Evolutionary conservation across 495 filamentous ascomycete species (phyloP), one percentile per base, ranked within the genome.

Genomic region (Penicillium canescens): DNA sequence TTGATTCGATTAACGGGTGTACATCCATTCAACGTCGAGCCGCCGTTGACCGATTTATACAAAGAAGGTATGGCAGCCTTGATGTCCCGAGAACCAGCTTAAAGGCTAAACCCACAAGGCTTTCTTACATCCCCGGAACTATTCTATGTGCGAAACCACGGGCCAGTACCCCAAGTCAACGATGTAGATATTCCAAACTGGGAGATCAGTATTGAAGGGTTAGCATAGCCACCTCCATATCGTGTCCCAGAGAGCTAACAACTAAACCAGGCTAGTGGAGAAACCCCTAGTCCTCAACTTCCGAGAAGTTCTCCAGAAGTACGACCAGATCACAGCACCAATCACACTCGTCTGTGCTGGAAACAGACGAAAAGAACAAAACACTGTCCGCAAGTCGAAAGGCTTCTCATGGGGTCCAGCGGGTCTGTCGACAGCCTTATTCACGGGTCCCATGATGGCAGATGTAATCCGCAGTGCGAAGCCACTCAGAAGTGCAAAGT

Each of bases 71-170:
- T 45, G 3, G 37, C 8, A 9, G 12, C 8, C 1, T 23, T 31
- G 0, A 4, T 48, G 12, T 40, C 14, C 6, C 14, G 5, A 44
- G 3, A 6, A 2, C n/a, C 12, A 26, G 20, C 6, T 20, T 11
- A 33, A 34, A 52, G 23, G 47, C 24, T 35, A 20, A 35, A 24
- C 13, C 12, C 3, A 40, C 23, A 49, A 79, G 86, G 86, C 4
- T 98, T 96, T 67, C 75, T 98, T 35, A 98, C 93, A 4, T 87
- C 86, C 20, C 87, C 90, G n/a, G 90, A 96, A 56, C 75, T 98
- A 2, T 95, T 96, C 73, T 98, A 94, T 68, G 93, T 98, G n/a
- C 75, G 93, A 55, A 98, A 97, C 51, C 93, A 98, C 78, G 93
- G 93, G 8, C 78, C 89, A 0, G 93, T 97, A 6, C 93, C 93